These are phyloP conservation scores for Botrytis hyacinthi DNA, from an alignment of 2,329 filamentous ascomycete genomes.

Conservation along the genomic window DNA sequence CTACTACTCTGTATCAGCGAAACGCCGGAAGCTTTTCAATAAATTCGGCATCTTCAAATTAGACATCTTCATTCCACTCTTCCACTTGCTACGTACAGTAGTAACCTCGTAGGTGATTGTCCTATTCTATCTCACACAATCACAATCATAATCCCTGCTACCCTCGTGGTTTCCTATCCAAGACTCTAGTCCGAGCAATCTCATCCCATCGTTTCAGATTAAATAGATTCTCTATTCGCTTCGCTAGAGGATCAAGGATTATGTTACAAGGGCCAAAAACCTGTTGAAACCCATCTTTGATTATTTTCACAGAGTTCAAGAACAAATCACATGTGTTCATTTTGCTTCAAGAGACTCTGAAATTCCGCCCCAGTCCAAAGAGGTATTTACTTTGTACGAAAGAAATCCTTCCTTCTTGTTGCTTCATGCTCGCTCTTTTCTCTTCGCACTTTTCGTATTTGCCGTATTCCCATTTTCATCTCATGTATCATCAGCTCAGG, in stretches of 20 bases:
- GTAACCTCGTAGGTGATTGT: neutral
- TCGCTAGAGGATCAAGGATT: constrained; percentile 9
- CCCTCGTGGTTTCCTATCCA: constrained; percentile 13
- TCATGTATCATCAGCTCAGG: constrained; percentile 4
- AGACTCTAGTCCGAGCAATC: constrained; percentile 6
- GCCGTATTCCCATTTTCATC: neutral
- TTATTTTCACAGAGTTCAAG: neutral
- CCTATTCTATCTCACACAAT: constrained; percentile 1
- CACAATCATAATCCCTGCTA: neutral
- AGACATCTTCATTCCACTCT: neutral
- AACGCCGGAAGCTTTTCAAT: neutral
- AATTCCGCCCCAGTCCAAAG: neutral
- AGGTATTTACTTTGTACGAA: neutral
- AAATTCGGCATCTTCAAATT: neutral
- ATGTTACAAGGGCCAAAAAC: neutral
- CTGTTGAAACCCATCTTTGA: neutral
- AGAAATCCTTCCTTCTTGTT: neutral
- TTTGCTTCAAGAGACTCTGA: neutral
- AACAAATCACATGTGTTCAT: neutral
- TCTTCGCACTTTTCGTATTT: neutral
- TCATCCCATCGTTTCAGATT: constrained; percentile 13
- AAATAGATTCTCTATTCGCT: neutral
- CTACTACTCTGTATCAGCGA: neutral
- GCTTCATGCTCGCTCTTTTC: neutral
- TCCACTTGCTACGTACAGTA: neutral